Evolutionary conservation across 768 basidiomycete genomes (phyloP), one percentile per base, ranked within the genome.

Genomic region (Suillus hirtellus): DNA sequence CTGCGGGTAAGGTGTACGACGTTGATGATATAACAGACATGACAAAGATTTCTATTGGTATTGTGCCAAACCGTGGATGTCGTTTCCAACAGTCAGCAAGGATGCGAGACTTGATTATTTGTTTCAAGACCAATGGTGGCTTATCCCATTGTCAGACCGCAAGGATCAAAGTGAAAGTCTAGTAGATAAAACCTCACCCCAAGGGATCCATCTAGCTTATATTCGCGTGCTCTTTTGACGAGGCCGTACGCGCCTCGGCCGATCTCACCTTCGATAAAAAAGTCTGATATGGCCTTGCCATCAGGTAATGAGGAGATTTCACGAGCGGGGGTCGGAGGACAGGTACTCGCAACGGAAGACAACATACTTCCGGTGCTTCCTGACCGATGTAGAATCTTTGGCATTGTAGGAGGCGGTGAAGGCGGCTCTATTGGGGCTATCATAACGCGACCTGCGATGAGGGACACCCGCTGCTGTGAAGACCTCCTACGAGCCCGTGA

Each of bases 1-100:
- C 84, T 17, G 88, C 77, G 11, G 92, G 89, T n/a, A 96, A 81
- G 31, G 88, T 81, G 75, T 93, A 93, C 31, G 88, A 82, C 4
- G 87, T 91, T 66, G 89, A 85, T 55, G 93, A 95, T 75, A 94
- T 89, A 54, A 91, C 87, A 63, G 92, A 92, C 93, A 95, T 92
- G 72, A 95, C 92, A 73, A 91, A 92, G 31, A 96, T 96, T 78
- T 99, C 97, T 79, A 99, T 96, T 17, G 97, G 96, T 70, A 99
- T 97, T 9, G 97, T 97, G 62, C 96, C 96, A 74, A 92, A 86
- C 65, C 89, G 86, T 49, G 92, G 91, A 74, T 99, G 96, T 71
- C 92, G 93, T 80, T 99, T 99, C 97, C 97, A 99, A 76, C 96
- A 99, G 78, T 99, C 96, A 37, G 96, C 96, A 60, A 99, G 84